Evolutionary conservation across 2,329 filamentous ascomycete species (phyloP).

Genomic region (Teratosphaeriaceae sp.): DNA sequence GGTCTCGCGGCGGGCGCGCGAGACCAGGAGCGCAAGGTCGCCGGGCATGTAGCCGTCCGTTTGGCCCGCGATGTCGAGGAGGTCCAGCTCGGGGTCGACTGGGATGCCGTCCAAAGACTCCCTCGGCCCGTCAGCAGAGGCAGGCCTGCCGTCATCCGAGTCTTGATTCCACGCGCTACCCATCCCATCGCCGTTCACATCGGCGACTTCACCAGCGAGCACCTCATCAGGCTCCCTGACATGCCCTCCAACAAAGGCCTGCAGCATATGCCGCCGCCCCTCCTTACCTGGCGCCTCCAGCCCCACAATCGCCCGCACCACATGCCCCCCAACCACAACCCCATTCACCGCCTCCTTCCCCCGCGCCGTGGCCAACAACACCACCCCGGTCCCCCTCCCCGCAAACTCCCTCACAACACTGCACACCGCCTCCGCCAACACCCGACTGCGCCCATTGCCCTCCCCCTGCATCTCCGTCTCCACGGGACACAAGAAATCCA

Average conservation of each 20-base stretch:
- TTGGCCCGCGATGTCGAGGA: slow-evolving; percentile 85
- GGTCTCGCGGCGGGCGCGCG: slow-evolving; percentile 83
- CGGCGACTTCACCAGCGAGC: too few relatives aligned
- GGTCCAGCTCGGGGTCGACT: slow-evolving; percentile 72
- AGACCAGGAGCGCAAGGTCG: slow-evolving; percentile 78
- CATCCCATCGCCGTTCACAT: slow-evolving; percentile 7
- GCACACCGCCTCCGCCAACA: slow-evolving; percentile 84
- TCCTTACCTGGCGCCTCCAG: slow-evolving; percentile 92
- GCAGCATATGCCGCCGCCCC: slow-evolving; percentile 72
- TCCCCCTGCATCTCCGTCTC: slow-evolving; percentile 94
- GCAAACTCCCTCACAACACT: slow-evolving; percentile 81
- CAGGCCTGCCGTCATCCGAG: slow-evolving; percentile 44
- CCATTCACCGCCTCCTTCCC: slow-evolving; percentile 90
- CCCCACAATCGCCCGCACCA: slow-evolving; percentile 83
- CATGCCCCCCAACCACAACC: slow-evolving; percentile 81
- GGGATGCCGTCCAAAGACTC: slow-evolving; percentile 59
- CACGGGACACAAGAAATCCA: slow-evolving; percentile 85
- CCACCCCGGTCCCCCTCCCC: slow-evolving; percentile 68
- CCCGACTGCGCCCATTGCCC: slow-evolving; percentile 85
- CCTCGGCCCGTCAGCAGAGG: slow-evolving; percentile 31
- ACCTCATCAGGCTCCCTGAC: slow-evolving; percentile 14
- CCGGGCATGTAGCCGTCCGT: slow-evolving; percentile 99
- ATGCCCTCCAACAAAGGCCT: slow-evolving; percentile 61
- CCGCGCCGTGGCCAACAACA: slow-evolving; percentile 84
- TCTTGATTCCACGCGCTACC: slow-evolving; percentile 64